Conservation (phyloP, 805 yeast species). For the Nakazawaea laoshanensis region DNA sequence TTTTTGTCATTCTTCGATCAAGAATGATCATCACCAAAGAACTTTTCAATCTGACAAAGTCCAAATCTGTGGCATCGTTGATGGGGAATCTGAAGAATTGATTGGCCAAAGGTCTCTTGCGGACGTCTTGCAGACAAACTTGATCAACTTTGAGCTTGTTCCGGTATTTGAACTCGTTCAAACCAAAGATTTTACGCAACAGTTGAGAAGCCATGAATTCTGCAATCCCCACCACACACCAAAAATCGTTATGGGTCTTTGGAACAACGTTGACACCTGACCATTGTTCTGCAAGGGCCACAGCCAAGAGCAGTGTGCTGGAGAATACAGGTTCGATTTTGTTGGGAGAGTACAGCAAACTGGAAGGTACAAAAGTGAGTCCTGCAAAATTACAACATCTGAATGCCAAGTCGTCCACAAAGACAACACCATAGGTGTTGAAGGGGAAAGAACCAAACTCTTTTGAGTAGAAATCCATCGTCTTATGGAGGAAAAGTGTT, state of each 20-base stretch:
- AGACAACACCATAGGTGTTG: slow-evolving; percentile 68
- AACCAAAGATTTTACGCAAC: slow-evolving; percentile 65
- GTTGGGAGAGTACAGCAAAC: slow-evolving; percentile 61
- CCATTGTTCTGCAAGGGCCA: slow-evolving; percentile 83
- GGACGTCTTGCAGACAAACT: slow-evolving; percentile 68
- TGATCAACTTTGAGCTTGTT: slow-evolving; percentile 57
- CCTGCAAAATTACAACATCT: slow-evolving; percentile 66
- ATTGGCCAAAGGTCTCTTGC: slow-evolving; percentile 71
- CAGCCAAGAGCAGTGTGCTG: slow-evolving; percentile 59
- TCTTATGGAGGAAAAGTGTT: slow-evolving; percentile 66
- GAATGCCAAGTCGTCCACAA: slow-evolving; percentile 50
- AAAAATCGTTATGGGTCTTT: slow-evolving; percentile 63
- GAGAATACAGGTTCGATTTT: slow-evolving; percentile 72
- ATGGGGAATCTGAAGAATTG: slow-evolving; percentile 65
- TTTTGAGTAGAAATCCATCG: slow-evolving; percentile 73
- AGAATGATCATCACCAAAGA: slow-evolving; percentile 79
- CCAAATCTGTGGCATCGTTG: slow-evolving; percentile 43
- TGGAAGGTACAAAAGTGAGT: slow-evolving; percentile 50
- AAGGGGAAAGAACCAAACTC: slow-evolving; percentile 94
- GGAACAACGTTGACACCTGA: slow-evolving; percentile 89
- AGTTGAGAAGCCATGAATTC: slow-evolving; percentile 75
- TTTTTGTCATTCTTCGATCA: slow-evolving; percentile 90
- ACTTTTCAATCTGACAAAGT: slow-evolving; percentile 69
- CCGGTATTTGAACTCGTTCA: slow-evolving; percentile 69
- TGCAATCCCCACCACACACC: slow-evolving; percentile 87